Percentiles rank a stretch among this genome's conserved stretches.
Evolutionary conservation across 257 asterid species (phyloP).

Genomic region (Rehmannia glutinosa): DNA sequence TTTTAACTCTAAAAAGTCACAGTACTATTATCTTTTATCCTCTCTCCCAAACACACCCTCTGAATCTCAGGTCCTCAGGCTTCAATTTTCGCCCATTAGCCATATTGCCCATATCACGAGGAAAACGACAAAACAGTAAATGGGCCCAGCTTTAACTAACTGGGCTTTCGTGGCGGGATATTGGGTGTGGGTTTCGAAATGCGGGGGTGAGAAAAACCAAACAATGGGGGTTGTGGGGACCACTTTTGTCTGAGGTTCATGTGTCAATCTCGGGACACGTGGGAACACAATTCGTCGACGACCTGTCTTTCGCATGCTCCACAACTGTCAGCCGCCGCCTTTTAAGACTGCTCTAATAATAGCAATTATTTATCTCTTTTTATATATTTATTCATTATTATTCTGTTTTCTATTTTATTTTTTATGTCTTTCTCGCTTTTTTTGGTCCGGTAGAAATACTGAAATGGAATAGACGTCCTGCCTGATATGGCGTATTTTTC

Average conservation of each 20-base stretch:
- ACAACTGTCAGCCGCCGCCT: conserved; percentile 26
- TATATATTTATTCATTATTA: neutral
- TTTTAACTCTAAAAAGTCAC: too few relatives aligned
- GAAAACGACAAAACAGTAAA: conserved; percentile 25
- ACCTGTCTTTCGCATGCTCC: conserved; percentile 17
- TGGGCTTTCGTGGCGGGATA: conserved; percentile 22
- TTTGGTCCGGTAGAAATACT: too few relatives aligned
- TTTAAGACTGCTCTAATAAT: neutral
- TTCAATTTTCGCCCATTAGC: too few relatives aligned
- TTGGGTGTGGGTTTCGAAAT: neutral
- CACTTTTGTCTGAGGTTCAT: conserved; percentile 26
- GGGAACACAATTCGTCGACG: neutral
- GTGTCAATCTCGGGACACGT: conserved; percentile 13
- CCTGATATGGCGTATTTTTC: conserved; percentile 20
- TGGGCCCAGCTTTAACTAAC: conserved; percentile 27
- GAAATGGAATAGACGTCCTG: neutral
- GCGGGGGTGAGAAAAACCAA: neutral
- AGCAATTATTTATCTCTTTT: neutral
- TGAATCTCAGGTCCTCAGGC: too few relatives aligned
- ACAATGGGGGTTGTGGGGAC: conserved; percentile 27
- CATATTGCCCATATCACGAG: too few relatives aligned
- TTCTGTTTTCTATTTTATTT: neutral
- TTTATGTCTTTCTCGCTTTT: too few relatives aligned
- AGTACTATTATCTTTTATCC: too few relatives aligned
- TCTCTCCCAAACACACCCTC: too few relatives aligned